Evolutionary conservation across 2,329 filamentous ascomycete species (phyloP).

Genomic region (Penicillium corylophilum): DNA sequence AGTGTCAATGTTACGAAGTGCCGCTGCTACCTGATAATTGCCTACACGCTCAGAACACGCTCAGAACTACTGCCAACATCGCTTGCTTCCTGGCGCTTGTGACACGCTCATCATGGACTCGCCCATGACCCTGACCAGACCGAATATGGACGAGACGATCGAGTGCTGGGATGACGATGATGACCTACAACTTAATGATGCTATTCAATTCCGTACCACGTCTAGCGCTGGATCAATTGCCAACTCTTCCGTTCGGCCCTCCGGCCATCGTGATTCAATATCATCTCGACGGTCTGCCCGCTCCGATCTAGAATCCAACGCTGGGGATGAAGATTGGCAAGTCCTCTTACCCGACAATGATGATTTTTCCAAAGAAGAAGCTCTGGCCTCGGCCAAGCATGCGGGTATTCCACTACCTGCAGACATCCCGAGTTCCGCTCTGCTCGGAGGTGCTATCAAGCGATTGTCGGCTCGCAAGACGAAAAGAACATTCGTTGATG

Average conservation of each 20-base stretch:
- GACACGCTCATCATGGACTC: slow-evolving; percentile 37
- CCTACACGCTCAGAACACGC: neutral
- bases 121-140: slow-evolving; percentile 33
- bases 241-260: slow-evolving; percentile 43
- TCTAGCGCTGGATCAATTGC: slow-evolving; percentile 48
- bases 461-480: slow-evolving; percentile 74
- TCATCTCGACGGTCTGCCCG: slow-evolving; percentile 80
- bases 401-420: slow-evolving; percentile 88
- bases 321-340: slow-evolving; percentile 82
- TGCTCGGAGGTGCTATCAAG: slow-evolving; percentile 92
- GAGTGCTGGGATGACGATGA: slow-evolving; percentile 53
- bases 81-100: neutral
- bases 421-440: slow-evolving; percentile 82
- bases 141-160: slow-evolving; percentile 38
- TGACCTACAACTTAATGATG: slow-evolving; percentile 49
- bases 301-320: slow-evolving; percentile 74
- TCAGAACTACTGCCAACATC: neutral
- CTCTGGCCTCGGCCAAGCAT: slow-evolving; percentile 80
- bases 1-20: slow-evolving; percentile 23
- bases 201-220: slow-evolving; percentile 45
- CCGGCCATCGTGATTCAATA: slow-evolving; percentile 66
- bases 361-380: slow-evolving; percentile 76
- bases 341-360: slow-evolving; percentile 82
- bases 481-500: slow-evolving; percentile 71
- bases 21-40: slow-evolving; percentile 8